Conservation (phyloP, 1,284 basidiomycete genomes). For the Ceratobasidium sp. region DNA sequence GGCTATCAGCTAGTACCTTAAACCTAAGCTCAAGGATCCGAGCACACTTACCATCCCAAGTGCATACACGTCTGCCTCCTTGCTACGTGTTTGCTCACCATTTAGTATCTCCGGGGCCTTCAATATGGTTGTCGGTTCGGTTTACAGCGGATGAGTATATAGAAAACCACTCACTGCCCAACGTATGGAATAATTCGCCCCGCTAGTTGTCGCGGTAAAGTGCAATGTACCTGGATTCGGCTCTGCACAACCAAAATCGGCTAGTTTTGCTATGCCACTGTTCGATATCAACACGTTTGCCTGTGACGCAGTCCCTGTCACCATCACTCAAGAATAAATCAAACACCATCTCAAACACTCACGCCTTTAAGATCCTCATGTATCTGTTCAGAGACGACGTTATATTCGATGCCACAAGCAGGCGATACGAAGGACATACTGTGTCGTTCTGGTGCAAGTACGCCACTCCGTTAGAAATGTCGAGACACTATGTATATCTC, state of each 20-base stretch:
- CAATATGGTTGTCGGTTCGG: too few species aligned
- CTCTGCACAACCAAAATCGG: not conserved
- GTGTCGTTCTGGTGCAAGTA: not conserved
- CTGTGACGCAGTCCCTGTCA: too few species aligned
- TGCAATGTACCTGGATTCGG: not conserved
- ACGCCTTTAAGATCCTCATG: slow-evolving; percentile 9
- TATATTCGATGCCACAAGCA: not conserved
- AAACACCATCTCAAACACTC: too few species aligned
- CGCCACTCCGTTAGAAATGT: not conserved
- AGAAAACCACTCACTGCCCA: not conserved
- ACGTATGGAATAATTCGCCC: not conserved
- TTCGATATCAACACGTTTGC: too few species aligned
- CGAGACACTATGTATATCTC: not conserved
- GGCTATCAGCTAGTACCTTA: too few species aligned
- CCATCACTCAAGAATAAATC: too few species aligned
- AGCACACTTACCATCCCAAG: slow-evolving; percentile 1
- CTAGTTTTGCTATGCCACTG: too few species aligned
- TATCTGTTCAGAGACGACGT: not conserved
- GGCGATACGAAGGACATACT: not conserved
- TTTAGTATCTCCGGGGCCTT: too few species aligned
- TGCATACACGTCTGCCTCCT: slow-evolving; percentile 22
- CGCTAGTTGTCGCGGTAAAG: not conserved
- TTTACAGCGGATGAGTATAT: not conserved
- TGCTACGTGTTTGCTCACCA: not conserved
- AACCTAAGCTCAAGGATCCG: too few species aligned